Conservation (phyloP, 768 basidiomycete genomes). For the Rossbeevera mucosa region DNA sequence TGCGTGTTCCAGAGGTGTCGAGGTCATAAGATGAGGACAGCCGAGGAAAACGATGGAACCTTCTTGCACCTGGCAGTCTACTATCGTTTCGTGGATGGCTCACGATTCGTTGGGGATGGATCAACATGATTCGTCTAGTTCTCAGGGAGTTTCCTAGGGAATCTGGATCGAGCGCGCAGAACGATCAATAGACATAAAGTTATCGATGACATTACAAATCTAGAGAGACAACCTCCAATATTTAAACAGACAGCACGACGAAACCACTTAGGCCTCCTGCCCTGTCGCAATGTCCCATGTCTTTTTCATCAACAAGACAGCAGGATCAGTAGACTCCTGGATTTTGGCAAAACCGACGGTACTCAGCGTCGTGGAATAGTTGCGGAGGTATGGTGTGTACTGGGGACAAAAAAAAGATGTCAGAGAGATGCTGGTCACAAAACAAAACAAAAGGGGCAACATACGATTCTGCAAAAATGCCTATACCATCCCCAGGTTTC, state of each 20-base stretch:
- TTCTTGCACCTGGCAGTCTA: too few relatives aligned
- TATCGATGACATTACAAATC: conserved; percentile 7
- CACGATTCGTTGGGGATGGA: too few relatives aligned
- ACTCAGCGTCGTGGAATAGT: conserved; percentile 65
- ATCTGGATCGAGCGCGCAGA: neutral
- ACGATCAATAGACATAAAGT: conserved; percentile 19
- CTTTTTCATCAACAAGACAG: conserved; percentile 54
- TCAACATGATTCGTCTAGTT: neutral
- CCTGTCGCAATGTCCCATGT: conserved; percentile 71
- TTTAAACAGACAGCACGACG: neutral
- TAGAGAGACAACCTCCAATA: neutral
- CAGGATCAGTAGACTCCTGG: conserved; percentile 52
- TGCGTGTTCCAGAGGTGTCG: too few relatives aligned
- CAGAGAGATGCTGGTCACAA: neutral
- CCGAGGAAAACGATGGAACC: too few relatives aligned
- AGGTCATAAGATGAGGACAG: too few relatives aligned
- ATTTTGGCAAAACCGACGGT: conserved; percentile 66
- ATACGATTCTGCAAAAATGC: conserved; percentile 78
- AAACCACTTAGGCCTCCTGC: conserved; percentile 37
- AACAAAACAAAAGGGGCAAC: conserved; percentile 34
- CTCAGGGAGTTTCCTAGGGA: neutral
- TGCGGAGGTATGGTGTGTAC: conserved; percentile 79
- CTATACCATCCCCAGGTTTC: conserved; percentile 91
- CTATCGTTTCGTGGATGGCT: too few relatives aligned
- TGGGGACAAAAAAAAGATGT: conserved; percentile 23